These are phyloP conservation scores for Suillus tomentosus DNA, from an alignment of 768 basidiomycete species.

Conservation along the genomic window DNA sequence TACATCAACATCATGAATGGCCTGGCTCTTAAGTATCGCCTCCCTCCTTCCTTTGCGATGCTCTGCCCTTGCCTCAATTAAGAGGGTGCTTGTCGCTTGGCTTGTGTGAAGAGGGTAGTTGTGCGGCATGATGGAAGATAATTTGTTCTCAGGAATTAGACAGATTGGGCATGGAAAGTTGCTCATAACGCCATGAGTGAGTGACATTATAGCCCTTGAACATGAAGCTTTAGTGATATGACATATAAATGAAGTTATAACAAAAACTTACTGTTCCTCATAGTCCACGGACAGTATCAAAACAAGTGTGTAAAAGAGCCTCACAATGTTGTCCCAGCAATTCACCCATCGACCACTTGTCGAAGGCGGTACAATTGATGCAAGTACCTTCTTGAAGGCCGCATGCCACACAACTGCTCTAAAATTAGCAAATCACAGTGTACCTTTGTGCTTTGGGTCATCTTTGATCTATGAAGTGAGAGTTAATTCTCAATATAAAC, in stretches of 20 bases:
- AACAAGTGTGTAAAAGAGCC: slow-evolving; percentile 33
- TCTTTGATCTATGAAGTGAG: slow-evolving; percentile 11
- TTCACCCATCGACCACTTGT: slow-evolving; percentile 13
- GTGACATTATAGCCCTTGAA: slow-evolving; percentile 35
- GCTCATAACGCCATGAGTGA: slow-evolving; percentile 31
- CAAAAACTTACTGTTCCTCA: slow-evolving; percentile 42
- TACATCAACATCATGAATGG: slow-evolving; percentile 20
- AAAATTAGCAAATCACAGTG: slow-evolving; percentile 13
- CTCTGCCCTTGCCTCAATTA: slow-evolving; percentile 18
- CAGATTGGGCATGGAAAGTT: slow-evolving; percentile 40
- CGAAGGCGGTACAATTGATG: neutral
- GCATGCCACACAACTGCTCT: slow-evolving; percentile 15
- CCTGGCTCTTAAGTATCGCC: slow-evolving; percentile 13
- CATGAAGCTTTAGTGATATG: neutral
- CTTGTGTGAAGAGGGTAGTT: slow-evolving; percentile 24
- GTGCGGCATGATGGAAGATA: slow-evolving; percentile 16
- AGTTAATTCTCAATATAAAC: neutral
- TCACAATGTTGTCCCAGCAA: no score
- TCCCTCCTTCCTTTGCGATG: slow-evolving; percentile 19
- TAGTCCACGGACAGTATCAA: slow-evolving; percentile 42
- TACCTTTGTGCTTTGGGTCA: slow-evolving; percentile 9
- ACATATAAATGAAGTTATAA: neutral
- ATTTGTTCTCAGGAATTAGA: slow-evolving; percentile 33
- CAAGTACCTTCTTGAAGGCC: slow-evolving; percentile 12
- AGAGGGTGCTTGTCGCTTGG: slow-evolving; percentile 13